phyloP scores from a whole-genome alignment of 2,329 filamentous ascomycete genomes.

The Calycina herbarum region DNA sequence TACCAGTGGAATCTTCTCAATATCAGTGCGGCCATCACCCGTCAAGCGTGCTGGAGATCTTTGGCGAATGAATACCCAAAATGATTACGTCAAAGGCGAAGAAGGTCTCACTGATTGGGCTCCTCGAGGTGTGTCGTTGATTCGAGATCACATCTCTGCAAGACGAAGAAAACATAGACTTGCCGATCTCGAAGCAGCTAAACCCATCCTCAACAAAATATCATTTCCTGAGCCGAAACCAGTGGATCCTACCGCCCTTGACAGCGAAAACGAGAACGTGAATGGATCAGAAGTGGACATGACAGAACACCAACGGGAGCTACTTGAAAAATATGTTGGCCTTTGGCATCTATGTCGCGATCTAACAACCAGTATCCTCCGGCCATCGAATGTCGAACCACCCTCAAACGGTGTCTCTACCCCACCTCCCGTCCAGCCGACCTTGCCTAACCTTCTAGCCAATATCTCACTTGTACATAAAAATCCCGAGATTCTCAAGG shows the following conservation, averaged over 20 bases:
- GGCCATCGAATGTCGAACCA: conserved; percentile 64
- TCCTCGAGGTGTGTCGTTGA: conserved; percentile 83
- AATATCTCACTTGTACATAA: conserved; percentile 78
- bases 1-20: conserved; percentile 80
- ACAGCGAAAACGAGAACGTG: conserved; percentile 22
- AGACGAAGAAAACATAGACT: conserved; percentile 73
- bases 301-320: conserved; percentile 38
- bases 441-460: conserved; percentile 67
- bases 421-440: conserved; percentile 37
- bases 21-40: conserved; percentile 82
- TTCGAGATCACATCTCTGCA: conserved; percentile 80
- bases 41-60: conserved; percentile 90
- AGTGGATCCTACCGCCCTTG: conserved; percentile 33
- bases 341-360: conserved; percentile 38
- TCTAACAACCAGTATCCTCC: conserved; percentile 50
- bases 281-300: conserved; percentile 13
- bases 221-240: conserved; percentile 37
- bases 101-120: conserved; percentile 83
- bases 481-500: conserved; percentile 78
- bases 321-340: conserved; percentile 43
- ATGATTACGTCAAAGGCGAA: conserved; percentile 96
- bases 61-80: conserved; percentile 93
- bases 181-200: conserved; percentile 76
- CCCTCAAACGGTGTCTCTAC: conserved; percentile 60
- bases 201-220: conserved; percentile 63